Evolutionary conservation across 2,329 filamentous ascomycete species (phyloP).

Genomic region (Penicillium brevicompactum): DNA sequence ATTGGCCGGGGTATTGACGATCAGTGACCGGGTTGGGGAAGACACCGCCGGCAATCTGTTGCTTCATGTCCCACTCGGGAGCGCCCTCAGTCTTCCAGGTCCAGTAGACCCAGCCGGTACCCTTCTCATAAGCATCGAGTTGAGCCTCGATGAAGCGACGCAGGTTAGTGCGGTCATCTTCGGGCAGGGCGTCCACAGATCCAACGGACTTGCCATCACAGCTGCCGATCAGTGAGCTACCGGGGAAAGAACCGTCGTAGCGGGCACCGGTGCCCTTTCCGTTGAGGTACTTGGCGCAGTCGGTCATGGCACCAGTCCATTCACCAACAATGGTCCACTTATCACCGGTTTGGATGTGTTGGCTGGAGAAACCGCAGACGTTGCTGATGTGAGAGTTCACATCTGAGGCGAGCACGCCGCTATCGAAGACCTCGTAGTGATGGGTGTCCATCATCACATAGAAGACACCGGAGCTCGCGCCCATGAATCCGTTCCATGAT

Average conservation of each 20-base stretch:
- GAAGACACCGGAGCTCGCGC: conserved; percentile 42
- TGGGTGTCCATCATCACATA: conserved; percentile 68
- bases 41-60: conserved; percentile 45
- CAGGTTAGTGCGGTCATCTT: conserved; percentile 38
- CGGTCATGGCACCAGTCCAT: conserved; percentile 69
- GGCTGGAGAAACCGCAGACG: conserved; percentile 57
- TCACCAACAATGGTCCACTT: conserved; percentile 71
- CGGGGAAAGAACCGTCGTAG: conserved; percentile 57
- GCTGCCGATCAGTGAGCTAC: conserved; percentile 53
- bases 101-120: conserved; percentile 52
- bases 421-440: conserved; percentile 52
- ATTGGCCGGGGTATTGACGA: conserved; percentile 38
- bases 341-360: conserved; percentile 55
- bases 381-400: conserved; percentile 56
- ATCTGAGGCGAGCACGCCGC: conserved; percentile 37
- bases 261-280: conserved; percentile 63
- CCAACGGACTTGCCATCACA: conserved; percentile 55
- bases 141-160: conserved; percentile 51
- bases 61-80: conserved; percentile 52
- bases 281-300: conserved; percentile 56
- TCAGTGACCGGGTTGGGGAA: conserved; percentile 50
- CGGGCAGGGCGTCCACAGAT: conserved; percentile 48
- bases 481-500: conserved; percentile 65
- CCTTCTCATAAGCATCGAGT: conserved; percentile 47
- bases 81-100: conserved; percentile 54